These are phyloP conservation scores for Diplodia scrobiculata DNA, from an alignment of 2,329 filamentous ascomycete species.

Conservation along the genomic window DNA sequence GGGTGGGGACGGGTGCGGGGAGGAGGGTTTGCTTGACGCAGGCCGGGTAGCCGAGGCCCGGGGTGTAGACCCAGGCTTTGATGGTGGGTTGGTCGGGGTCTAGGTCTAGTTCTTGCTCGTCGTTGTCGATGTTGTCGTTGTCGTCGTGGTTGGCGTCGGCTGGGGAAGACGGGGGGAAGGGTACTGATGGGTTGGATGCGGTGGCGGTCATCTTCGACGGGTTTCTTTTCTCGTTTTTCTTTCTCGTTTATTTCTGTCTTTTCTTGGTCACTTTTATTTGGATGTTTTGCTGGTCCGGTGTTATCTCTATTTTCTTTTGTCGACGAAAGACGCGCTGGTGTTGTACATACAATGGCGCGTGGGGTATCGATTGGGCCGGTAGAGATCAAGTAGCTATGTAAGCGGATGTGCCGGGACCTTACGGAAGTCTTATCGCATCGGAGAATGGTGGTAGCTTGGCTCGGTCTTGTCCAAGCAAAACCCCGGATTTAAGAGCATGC, in stretches of 20 bases:
- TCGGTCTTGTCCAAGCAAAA: background rate
- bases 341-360: background rate
- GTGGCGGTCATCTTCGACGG: background rate
- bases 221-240: background rate
- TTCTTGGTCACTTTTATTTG: background rate
- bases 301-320: background rate
- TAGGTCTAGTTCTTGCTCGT: background rate
- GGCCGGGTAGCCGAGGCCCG: conserved; percentile 2
- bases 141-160: background rate
- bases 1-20: background rate
- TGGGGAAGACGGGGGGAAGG: too few relatives aligned
- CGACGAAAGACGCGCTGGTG: background rate
- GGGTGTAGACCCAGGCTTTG: conserved; percentile 22
- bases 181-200: background rate
- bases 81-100: background rate
- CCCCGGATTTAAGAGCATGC: background rate
- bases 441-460: background rate
- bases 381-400: background rate
- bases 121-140: background rate
- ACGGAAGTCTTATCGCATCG: background rate
- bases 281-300: background rate
- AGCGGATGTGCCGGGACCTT: background rate
- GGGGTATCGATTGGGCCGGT: background rate
- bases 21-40: background rate
- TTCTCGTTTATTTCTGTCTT: background rate